A percentile compares a stretch with the other conserved stretches of the same genome.
Evolutionary conservation across 305 asterid species (phyloP).

Genomic region (Striga hermonthica): DNA sequence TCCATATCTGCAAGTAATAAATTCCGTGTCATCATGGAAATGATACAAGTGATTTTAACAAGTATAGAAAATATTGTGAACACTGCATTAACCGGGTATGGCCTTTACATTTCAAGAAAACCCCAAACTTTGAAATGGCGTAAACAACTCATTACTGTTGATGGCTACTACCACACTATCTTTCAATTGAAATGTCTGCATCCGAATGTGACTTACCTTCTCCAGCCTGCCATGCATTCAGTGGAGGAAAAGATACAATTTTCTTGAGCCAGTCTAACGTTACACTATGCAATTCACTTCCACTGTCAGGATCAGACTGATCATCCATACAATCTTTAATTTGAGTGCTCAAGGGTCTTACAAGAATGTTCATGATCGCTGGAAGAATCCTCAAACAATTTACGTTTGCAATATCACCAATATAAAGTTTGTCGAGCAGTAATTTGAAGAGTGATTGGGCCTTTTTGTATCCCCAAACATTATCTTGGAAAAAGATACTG

Average conservation of each 20-base stretch:
- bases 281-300: conserved; percentile 51
- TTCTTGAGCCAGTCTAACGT: conserved; percentile 75
- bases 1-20: conserved; percentile 69
- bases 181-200: conserved; percentile 12
- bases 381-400: conserved; percentile 80
- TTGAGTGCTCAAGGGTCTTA: conserved; percentile 55
- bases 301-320: conserved; percentile 43
- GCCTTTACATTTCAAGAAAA: conserved; percentile 23
- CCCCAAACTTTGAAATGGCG: conserved; percentile 23
- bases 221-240: conserved; percentile 71
- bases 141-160: conserved; percentile 17
- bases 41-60: conserved; percentile 25
- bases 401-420: conserved; percentile 63
- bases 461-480: conserved; percentile 67
- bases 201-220: conserved; percentile 56
- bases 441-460: conserved; percentile 55
- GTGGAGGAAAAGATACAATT: conserved; percentile 65
- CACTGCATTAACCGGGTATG: conserved; percentile 15
- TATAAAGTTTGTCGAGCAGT: conserved; percentile 60
- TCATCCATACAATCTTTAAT: conserved; percentile 35
- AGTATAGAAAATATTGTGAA: conserved; percentile 22
- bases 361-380: conserved; percentile 61
- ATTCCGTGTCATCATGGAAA: conserved; percentile 24
- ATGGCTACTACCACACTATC: conserved; percentile 14
- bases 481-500: conserved; percentile 51